Percentiles rank a stretch among this genome's conserved stretches.
phyloP scores from a whole-genome alignment of 2,329 filamentous ascomycete species.

The Ilyonectria robusta region DNA sequence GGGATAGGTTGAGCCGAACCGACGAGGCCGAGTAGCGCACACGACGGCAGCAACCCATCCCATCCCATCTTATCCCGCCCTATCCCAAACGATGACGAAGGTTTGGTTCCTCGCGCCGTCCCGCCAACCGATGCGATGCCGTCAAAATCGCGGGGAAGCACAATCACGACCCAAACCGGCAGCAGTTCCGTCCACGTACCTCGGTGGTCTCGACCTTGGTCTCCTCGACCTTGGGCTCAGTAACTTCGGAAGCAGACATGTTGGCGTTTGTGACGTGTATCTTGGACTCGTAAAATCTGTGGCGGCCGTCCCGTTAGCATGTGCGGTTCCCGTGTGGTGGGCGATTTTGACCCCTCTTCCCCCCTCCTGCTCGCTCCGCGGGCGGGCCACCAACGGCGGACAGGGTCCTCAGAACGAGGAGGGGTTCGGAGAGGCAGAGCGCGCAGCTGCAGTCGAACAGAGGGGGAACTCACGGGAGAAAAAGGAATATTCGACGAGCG shows the following conservation, averaged over 20 bases:
- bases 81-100: background rate
- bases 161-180: conserved; percentile 17
- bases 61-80: background rate
- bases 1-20: background rate
- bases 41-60: background rate
- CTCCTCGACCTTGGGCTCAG: conserved; percentile 70
- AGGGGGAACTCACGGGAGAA: conserved; percentile 37
- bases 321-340: conserved; percentile 16
- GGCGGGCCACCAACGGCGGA: conserved; percentile 7
- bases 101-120: conserved; percentile 1
- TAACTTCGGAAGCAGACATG: conserved; percentile 66
- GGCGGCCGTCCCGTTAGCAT: conserved; percentile 15
- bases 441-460: background rate
- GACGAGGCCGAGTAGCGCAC: background rate
- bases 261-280: conserved; percentile 42
- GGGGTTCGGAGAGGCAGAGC: background rate
- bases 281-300: conserved; percentile 18
- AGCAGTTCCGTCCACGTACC: conserved; percentile 40
- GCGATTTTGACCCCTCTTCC: conserved; percentile 26
- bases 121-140: conserved; percentile 15
- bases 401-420: conserved; percentile 5
- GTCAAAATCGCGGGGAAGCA: conserved; percentile 21
- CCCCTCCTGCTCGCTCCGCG: conserved; percentile 1
- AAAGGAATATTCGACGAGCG: conserved; percentile 22
- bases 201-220: conserved; percentile 54